Base-by-base conservation (phyloP, 768 basidiomycete genomes). In the Terana coerulea region DNA sequence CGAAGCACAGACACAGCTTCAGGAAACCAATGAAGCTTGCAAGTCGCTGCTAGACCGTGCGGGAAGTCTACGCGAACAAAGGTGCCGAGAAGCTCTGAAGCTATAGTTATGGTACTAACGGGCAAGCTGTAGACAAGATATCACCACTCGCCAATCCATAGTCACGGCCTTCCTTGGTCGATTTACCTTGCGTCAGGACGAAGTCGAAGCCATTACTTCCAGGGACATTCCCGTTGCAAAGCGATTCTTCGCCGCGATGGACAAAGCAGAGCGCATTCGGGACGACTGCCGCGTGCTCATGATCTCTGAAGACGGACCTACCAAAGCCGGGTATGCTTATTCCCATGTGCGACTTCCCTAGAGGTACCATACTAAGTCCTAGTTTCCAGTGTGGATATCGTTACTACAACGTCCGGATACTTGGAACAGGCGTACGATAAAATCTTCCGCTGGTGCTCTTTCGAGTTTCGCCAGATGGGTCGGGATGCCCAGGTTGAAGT, bases 361-460 rank as follows among this genome's bases (percentile, higher is more conserved):
- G 10, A n/a, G n/a, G n/a, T 11, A 26, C 9, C 21, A n/a, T n/a
- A 11, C 46, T 33, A 30, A 47, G n/a, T 47, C 15, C 34, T 49
- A 25, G 26, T 53, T 1, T 42, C 4, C 57, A 97, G 95, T 3
- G 69, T 91, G 39, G 95, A 98, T 61, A 91, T 98, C 53, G 91
- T 98, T 83, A 72, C 86, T 0, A 74, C 82, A 7, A 97, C 91
- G 0, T 84, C 87, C 0, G 74, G 82, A 8, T 78, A 91, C 55
- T 81, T 98, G 39, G 94, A 98, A 64, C 83, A 88, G 57, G 95
- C 86, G 2, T 95, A 90, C 67, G 84, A 90, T 52, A 98, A 97
- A 70, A 81, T 95, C 35, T 76, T 86, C 51, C 84, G 92, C 22
- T 95, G 88, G 83, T 81, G 85, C 64, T 78, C 84, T 0, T 85